Conservation (phyloP, 192 early-diverging fungal species). For the Coemansia sp. region DNA sequence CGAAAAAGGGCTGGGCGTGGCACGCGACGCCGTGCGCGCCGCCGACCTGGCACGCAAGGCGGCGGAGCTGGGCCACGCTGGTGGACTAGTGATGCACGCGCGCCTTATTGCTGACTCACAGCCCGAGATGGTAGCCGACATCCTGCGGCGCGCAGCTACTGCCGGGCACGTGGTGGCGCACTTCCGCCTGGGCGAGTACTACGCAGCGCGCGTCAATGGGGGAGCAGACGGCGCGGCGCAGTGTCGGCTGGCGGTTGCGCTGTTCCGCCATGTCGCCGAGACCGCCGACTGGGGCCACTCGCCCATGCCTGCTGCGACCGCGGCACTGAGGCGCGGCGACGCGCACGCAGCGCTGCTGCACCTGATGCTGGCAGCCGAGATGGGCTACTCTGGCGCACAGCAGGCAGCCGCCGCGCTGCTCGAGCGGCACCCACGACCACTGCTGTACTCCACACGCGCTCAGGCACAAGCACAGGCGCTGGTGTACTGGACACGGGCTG, state of each 20-base stretch:
- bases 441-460: constrained; percentile 9
- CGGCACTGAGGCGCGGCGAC: constrained; percentile 59
- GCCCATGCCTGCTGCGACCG: constrained; percentile 56
- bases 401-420: constrained; percentile 87
- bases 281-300: constrained; percentile 81
- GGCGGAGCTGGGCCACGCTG: constrained; percentile 63
- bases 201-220: constrained; percentile 49
- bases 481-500: constrained; percentile 90
- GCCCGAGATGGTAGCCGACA: constrained; percentile 50
- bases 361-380: constrained; percentile 85
- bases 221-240: constrained; percentile 20
- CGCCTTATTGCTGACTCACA: constrained; percentile 12
- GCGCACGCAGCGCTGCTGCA: constrained; percentile 64
- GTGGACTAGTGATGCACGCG: constrained; percentile 77
- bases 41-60: constrained; percentile 64
- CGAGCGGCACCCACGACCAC: constrained; percentile 47
- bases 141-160: constrained; percentile 58
- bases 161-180: constrained; percentile 70
- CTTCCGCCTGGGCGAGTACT: constrained; percentile 76
- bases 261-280: constrained; percentile 80
- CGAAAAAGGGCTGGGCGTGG: constrained; percentile 59
- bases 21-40: constrained; percentile 56
- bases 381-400: constrained; percentile 84
- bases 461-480: constrained; percentile 58
- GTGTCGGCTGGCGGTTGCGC: constrained; percentile 67